Evolutionary conservation across 2,329 filamentous ascomycete genomes (phyloP).

Genomic region (Penicillium sp.): DNA sequence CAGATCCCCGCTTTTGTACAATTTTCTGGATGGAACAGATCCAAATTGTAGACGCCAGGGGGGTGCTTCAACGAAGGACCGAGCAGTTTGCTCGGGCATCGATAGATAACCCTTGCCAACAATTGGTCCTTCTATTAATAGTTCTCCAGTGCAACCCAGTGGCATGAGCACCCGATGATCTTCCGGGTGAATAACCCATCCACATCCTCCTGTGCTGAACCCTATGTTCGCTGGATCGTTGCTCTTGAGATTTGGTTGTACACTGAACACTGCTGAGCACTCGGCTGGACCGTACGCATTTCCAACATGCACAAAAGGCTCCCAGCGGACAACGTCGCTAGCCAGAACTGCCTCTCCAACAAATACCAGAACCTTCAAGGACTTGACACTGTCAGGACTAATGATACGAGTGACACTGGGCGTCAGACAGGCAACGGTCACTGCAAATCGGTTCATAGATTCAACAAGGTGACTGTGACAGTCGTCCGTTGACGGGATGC

Average conservation of each 20-base stretch:
- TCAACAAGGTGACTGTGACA: constrained; percentile 41
- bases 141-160: constrained; percentile 1
- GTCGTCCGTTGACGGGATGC: constrained; percentile 11
- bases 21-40: neutral
- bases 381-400: neutral
- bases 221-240: constrained; percentile 1
- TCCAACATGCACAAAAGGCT: constrained; percentile 32
- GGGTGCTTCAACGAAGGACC: neutral
- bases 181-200: constrained; percentile 5
- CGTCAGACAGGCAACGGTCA: neutral
- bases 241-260: constrained; percentile 23
- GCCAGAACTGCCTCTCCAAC: constrained; percentile 23
- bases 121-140: constrained; percentile 1
- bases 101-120: neutral
- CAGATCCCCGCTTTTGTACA: constrained; percentile 1
- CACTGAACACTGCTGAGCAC: constrained; percentile 31
- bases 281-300: constrained; percentile 45
- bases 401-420: neutral
- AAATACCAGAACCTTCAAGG: constrained; percentile 21
- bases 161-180: constrained; percentile 1
- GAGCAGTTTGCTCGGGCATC: neutral
- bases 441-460: constrained; percentile 44
- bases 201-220: neutral
- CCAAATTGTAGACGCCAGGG: neutral
- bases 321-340: constrained; percentile 35